phyloP scores from a whole-genome alignment of 2,329 filamentous ascomycete genomes.

The Cercospora sp. region DNA sequence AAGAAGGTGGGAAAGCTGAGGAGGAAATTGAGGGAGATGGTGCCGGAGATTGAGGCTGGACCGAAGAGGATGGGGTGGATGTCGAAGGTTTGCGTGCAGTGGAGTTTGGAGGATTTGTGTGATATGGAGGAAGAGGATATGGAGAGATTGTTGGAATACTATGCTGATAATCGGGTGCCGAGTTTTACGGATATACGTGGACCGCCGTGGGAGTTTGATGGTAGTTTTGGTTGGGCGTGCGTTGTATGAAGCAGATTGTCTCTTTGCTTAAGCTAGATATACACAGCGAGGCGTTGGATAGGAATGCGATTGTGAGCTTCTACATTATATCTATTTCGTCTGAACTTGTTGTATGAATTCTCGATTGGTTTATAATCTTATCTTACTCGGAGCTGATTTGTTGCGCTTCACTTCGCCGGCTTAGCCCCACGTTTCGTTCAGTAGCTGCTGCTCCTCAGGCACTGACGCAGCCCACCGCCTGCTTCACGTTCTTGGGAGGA shows the following conservation, averaged over 20 bases:
- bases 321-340: neutral
- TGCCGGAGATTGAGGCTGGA: conserved; percentile 70
- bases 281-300: conserved; percentile 10
- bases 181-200: conserved; percentile 45
- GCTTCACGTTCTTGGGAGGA: neutral
- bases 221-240: conserved; percentile 48
- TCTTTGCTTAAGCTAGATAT: neutral
- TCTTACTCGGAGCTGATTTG: neutral
- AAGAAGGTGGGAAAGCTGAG: conserved; percentile 78
- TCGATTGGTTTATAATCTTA: neutral
- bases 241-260: conserved; percentile 27
- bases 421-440: neutral
- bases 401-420: neutral
- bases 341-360: neutral
- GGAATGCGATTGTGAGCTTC: neutral
- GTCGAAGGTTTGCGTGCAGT: conserved; percentile 84
- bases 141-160: conserved; percentile 77
- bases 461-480: conserved; percentile 4
- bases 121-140: conserved; percentile 78
- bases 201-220: conserved; percentile 46
- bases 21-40: conserved; percentile 73
- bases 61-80: conserved; percentile 95
- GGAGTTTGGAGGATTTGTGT: conserved; percentile 81
- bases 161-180: conserved; percentile 52
- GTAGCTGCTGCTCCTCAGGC: neutral